A percentile compares a stretch with the other conserved stretches of the same genome.
Evolutionary conservation across 1,139 yeast species (phyloP).

Genomic region (Saccharomycopsis hybrid): DNA sequence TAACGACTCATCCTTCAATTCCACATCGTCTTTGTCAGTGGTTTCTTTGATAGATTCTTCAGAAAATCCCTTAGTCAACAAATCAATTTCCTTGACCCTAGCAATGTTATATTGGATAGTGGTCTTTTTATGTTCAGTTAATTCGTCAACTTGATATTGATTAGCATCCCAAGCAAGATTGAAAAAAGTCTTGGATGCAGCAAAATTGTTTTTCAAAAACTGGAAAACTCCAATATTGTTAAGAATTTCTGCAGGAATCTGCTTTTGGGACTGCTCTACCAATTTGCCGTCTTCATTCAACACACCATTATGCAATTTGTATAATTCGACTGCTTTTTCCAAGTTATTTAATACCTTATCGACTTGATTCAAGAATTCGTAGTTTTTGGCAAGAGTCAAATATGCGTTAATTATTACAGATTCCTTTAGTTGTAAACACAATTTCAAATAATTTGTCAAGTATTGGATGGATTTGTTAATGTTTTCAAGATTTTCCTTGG

Average conservation of each 20-base stretch:
- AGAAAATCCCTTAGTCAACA: slow-evolving; percentile 23
- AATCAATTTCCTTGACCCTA: slow-evolving; percentile 46
- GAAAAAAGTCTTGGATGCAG: slow-evolving; percentile 45
- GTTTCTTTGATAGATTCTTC: too few species aligned
- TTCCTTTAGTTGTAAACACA: slow-evolving; percentile 55
- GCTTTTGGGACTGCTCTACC: slow-evolving; percentile 36
- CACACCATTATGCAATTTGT: slow-evolving; percentile 22
- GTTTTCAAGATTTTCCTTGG: slow-evolving; percentile 17
- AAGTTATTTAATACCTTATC: slow-evolving; percentile 30
- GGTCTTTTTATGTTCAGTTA: slow-evolving; percentile 32
- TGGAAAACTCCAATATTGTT: slow-evolving; percentile 86
- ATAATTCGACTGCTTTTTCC: slow-evolving; percentile 49
- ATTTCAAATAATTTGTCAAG: slow-evolving; percentile 65
- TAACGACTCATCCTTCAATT: slow-evolving; percentile 31
- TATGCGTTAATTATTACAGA: slow-evolving; percentile 65
- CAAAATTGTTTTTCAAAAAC: slow-evolving; percentile 56
- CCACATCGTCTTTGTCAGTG: too few species aligned
- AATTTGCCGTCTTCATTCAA: slow-evolving; percentile 23
- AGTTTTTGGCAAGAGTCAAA: slow-evolving; percentile 57
- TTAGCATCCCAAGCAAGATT: slow-evolving; percentile 41
- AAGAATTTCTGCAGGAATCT: slow-evolving; percentile 60
- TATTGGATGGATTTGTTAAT: slow-evolving; percentile 50
- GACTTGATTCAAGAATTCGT: slow-evolving; percentile 39
- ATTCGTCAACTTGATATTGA: slow-evolving; percentile 27
- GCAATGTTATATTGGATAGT: slow-evolving; percentile 59